Base-by-base conservation (phyloP, 768 basidiomycete species). In the Pholiota microspora region DNA sequence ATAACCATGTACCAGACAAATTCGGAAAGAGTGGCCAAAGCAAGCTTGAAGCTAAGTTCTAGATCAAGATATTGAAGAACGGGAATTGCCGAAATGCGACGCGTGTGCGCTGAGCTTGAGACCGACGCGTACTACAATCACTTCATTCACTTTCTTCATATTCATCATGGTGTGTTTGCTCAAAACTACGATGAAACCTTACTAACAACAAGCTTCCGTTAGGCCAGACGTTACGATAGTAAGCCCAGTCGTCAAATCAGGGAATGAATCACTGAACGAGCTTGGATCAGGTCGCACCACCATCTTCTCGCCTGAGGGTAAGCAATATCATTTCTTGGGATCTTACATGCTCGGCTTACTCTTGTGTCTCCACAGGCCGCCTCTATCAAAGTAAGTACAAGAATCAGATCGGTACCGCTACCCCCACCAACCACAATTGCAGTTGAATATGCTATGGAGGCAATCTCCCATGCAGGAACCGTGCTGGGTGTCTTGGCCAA, bases 391-490 rank as follows among this genome's bases (percentile, higher is more conserved):
- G 94, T 95, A 67, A 71, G 88, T 71, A 51, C 31, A n/a, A n/a
- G n/a, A 55, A 27, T 13, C 21, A 45, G 15, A 31, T 49, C 27
- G 10, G 24, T 35, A n/a, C 38, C 15, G 28, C 27, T 36, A 45
- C 44, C 28, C 16, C 15, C 25, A 25, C 45, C 38, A 31, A 9
- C 38, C 9, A 42, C 38, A 5, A 47, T 47, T 4, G 7, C 63
- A 96, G 96, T 98, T 77, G 96, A 99, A 77, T 99, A 99, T 82
- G 96, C 96, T 40, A 97, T 98, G 93, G 97, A 98, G 69, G 94
- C 94, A 55, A 98, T 98, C 78, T 97, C 94, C 25, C 90, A 94
- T 65, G 94, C 93, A 16, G 92, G 92, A 51, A 91, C 93, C 36
- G 94, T 96, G 42, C 83, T 96, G n/a, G 94, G 92, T 36, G 88